A percentile compares a stretch with the other conserved stretches of the same genome.
phyloP scores from a whole-genome alignment of 1,139 yeast genomes.

The Barnettozyma hawaiiensis region DNA sequence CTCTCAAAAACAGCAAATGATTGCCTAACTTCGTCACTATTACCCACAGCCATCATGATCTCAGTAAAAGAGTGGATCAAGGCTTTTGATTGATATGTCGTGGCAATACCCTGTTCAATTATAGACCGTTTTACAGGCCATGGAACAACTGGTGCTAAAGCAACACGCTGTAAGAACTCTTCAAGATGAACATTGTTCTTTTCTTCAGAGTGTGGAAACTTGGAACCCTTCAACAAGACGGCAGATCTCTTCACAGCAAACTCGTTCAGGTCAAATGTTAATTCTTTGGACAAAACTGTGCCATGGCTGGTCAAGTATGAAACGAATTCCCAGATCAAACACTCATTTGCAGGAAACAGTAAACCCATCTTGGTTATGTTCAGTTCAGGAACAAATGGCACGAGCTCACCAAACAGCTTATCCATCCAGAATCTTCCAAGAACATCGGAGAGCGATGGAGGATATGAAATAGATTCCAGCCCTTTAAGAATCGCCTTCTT shows the following conservation, averaged over 20 bases:
- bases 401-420: not conserved
- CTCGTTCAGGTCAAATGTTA: constrained; percentile 14
- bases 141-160: constrained; percentile 15
- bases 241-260: constrained; percentile 18
- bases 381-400: not conserved
- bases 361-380: not conserved
- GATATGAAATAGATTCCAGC: not conserved
- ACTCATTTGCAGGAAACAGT: not conserved
- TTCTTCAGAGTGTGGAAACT: constrained; percentile 42
- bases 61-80: constrained; percentile 30
- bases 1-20: constrained; percentile 39
- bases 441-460: not conserved
- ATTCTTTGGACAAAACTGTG: not conserved
- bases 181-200: constrained; percentile 32
- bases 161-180: constrained; percentile 27
- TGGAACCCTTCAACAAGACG: constrained; percentile 23
- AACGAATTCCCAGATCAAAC: constrained; percentile 3
- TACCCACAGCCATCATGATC: constrained; percentile 21
- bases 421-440: constrained; percentile 1
- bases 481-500: not conserved
- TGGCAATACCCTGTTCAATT: constrained; percentile 34
- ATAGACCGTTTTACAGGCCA: constrained; percentile 22
- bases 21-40: constrained; percentile 27
- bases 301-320: not conserved
- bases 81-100: constrained; percentile 44